Conservation (phyloP, 257 asterid genomes). For the Petunia secreta region DNA sequence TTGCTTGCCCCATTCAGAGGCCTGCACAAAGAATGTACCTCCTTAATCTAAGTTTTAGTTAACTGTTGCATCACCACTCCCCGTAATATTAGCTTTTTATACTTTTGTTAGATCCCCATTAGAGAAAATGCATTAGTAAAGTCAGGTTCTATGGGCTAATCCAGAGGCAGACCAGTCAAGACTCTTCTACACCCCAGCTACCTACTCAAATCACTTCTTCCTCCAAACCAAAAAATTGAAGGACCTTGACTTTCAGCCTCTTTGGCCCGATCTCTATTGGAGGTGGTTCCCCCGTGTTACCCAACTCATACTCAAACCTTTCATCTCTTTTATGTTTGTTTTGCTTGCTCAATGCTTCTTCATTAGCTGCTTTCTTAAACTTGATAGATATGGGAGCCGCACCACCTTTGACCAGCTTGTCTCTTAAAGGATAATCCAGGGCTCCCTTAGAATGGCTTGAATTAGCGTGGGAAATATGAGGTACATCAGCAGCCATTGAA, state of each 20-base stretch:
- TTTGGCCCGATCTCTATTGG: slow-evolving; percentile 31
- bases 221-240: slow-evolving; percentile 22
- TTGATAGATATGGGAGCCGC: slow-evolving; percentile 2
- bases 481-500: slow-evolving; percentile 19
- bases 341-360: slow-evolving; percentile 20
- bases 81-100: not conserved
- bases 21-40: slow-evolving; percentile 30
- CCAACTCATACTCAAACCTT: slow-evolving; percentile 1
- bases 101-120: slow-evolving; percentile 20
- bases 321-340: slow-evolving; percentile 18
- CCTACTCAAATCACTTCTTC: slow-evolving; percentile 3
- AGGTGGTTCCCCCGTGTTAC: slow-evolving; percentile 26
- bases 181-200: too few relatives aligned
- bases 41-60: slow-evolving; percentile 31
- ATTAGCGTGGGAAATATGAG: slow-evolving; percentile 15
- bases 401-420: not conserved
- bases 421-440: not conserved
- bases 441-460: slow-evolving; percentile 19
- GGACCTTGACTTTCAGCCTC: slow-evolving; percentile 32
- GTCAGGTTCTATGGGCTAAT: slow-evolving; percentile 1
- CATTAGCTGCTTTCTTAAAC: slow-evolving; percentile 14
- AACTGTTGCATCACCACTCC: not conserved
- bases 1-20: slow-evolving; percentile 26
- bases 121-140: slow-evolving; percentile 15
- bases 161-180: too few relatives aligned